Percentiles rank a stretch among this genome's conserved stretches.
Conservation (phyloP, 73 alveolate species). For the Paraurostyla sp. region DNA sequence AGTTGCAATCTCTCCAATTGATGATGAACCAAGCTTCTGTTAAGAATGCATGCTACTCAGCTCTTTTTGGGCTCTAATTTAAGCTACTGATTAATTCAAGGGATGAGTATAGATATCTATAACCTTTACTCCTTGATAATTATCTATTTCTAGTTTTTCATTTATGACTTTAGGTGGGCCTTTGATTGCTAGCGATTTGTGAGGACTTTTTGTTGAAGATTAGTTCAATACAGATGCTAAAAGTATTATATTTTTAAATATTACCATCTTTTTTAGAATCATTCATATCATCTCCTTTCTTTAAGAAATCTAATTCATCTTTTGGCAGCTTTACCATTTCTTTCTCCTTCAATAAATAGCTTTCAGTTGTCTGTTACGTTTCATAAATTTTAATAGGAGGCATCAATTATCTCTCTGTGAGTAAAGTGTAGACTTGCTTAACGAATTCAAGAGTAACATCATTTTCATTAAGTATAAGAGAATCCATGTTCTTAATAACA, state of each 20-base stretch:
- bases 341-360: constrained; percentile 62
- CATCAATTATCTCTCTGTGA: constrained; percentile 71
- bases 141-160: constrained; percentile 66
- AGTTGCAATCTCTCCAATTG: constrained; percentile 31
- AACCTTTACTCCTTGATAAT: constrained; percentile 77
- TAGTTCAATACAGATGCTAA: constrained; percentile 51
- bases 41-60: constrained; percentile 67
- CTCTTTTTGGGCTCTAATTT: constrained; percentile 78
- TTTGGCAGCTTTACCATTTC: constrained; percentile 72
- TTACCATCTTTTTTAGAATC: constrained; percentile 34
- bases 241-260: neutral
- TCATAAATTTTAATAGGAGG: constrained; percentile 74
- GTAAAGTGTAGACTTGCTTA: constrained; percentile 74
- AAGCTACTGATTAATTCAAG: constrained; percentile 72
- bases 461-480: constrained; percentile 66
- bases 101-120: constrained; percentile 70
- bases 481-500: constrained; percentile 74
- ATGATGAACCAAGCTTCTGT: constrained; percentile 52
- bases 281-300: constrained; percentile 54
- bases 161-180: constrained; percentile 75
- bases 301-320: constrained; percentile 61
- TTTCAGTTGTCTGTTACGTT: constrained; percentile 59
- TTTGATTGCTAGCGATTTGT: constrained; percentile 72
- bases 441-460: constrained; percentile 74
- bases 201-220: constrained; percentile 68